Evolutionary conservation across 2,329 filamentous ascomycete genomes (phyloP), one percentile per base, ranked within the genome.

Genomic region (Pseudogymnoascus sp.): DNA sequence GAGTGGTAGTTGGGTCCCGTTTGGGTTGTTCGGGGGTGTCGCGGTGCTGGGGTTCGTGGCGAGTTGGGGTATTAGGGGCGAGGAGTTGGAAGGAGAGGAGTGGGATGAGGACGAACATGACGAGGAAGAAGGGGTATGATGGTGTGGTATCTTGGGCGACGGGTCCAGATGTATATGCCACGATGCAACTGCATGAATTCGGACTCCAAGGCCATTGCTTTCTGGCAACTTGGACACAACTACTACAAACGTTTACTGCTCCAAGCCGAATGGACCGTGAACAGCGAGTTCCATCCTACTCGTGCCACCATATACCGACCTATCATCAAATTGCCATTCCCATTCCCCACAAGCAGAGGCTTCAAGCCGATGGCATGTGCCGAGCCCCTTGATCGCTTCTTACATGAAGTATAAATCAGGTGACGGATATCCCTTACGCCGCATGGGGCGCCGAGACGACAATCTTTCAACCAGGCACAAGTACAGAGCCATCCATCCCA

Each of bases 1-100:
- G 74, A 85, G 86, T 1, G 76, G 97, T 4, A 86, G 90, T 0
- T 99, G 95, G 82, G 21, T 59, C 11, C 55, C 55, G 3, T 59
- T 59, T 21, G 90, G 91, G 1, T 74, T 96, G 0, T 97, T 97
- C 72, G 92, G 89, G 0, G 91, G 89, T 0, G 81, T 97, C 2
- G 84, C 91, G 0, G 85, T 96, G 33, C 64, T 92, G 0, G 94
- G 93, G 0, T 96, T 93, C 77, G 65, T 91, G 1, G 78, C 91
- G 29, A 92, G 90, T 63, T 86, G 93, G 64, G 87, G 89, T 0
- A 93, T 97, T 66, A 80, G 85, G 11, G 87, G 89, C 2, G 74
- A 76, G 1, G 79, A 78, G 0, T 74, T 88, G 0, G 85, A 88
- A 70, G 86, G 84, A 65, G 83, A 79, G 3, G 84, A 85, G 14